phyloP scores from a whole-genome alignment of 2,329 filamentous ascomycete species.

The Trichoderma sp. region DNA sequence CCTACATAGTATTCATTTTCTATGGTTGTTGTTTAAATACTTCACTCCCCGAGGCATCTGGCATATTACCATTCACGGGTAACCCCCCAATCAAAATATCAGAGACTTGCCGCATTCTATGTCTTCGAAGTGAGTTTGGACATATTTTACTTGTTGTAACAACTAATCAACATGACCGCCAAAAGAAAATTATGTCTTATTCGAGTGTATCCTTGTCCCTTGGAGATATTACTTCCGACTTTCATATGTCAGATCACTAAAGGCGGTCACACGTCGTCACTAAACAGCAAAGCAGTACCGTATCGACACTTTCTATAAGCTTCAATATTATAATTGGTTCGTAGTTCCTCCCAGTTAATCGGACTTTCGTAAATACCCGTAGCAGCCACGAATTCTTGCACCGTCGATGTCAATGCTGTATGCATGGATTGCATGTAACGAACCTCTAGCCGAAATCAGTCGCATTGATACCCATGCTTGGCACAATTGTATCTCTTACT shows the following conservation, averaged over 20 bases:
- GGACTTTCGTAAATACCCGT: not conserved
- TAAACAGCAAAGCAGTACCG: not conserved
- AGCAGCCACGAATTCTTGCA: no score
- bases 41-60: not conserved
- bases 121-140: not conserved
- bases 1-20: no score
- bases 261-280: not conserved
- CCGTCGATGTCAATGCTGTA: not conserved
- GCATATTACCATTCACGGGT: not conserved
- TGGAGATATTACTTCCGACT: not conserved
- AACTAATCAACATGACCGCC: not conserved
- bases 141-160: not conserved
- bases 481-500: not conserved
- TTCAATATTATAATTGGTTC: no score
- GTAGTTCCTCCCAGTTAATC: accelerated
- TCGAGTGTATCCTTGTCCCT: not conserved
- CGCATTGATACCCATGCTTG: no score
- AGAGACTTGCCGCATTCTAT: accelerated
- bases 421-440: not conserved
- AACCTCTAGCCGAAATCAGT: not conserved
- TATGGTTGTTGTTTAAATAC: not conserved
- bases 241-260: not conserved
- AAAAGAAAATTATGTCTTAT: not conserved
- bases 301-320: not conserved
- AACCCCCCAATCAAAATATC: not conserved